Evolutionary conservation across 495 filamentous ascomycete genomes (phyloP), one percentile per base, ranked within the genome.

Genomic region (Trichocladium uniseriatum): DNA sequence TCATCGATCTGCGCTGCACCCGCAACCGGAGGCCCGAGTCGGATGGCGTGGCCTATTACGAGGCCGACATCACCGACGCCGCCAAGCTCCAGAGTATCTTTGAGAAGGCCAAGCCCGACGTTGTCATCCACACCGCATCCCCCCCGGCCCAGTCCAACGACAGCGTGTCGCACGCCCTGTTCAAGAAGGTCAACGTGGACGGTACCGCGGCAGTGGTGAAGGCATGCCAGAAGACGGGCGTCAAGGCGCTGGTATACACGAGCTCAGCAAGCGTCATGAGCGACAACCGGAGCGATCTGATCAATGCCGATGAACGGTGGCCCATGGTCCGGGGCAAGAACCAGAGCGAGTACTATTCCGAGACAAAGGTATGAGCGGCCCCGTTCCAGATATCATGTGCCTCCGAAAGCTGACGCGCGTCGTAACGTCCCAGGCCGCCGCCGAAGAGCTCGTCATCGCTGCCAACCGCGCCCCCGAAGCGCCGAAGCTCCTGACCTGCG

Each of bases 81-180:
- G 75, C 73, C 43, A 72, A 73, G 45, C 74, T 95, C 58, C 63
- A 81, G 45, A 64, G 68, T 11, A 70, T 94, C 10, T 83, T 97
- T 63, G 60, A 73, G 14, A 76, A 77, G 43, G 71, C 83, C 36
- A 82, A 81, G 66, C 89, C 94, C n/a, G 80, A 88, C 56, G 79
- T 92, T 10, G 84, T 99, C 35, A 92, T 97, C 53, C 89, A 99
- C 68, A 97, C 92, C 10, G 94, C 91, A n/a, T 85, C 83, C 5
- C 86, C 87, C 2, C 69, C 78, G 5, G 72, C 79, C 20, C 72
- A 71, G 22, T 64, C 65, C 43, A 68, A 63, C 40, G 62, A 64
- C 48, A 61, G 51, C 21, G 69, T 75, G 43, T 69, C 69, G 2
- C 69, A 79, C 43, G 82, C 81, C 52, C 53, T 89, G 1, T 83